These are phyloP conservation scores for Dalechampia spathulata DNA, from an alignment of 441 rosid species.

Conservation along the genomic window DNA sequence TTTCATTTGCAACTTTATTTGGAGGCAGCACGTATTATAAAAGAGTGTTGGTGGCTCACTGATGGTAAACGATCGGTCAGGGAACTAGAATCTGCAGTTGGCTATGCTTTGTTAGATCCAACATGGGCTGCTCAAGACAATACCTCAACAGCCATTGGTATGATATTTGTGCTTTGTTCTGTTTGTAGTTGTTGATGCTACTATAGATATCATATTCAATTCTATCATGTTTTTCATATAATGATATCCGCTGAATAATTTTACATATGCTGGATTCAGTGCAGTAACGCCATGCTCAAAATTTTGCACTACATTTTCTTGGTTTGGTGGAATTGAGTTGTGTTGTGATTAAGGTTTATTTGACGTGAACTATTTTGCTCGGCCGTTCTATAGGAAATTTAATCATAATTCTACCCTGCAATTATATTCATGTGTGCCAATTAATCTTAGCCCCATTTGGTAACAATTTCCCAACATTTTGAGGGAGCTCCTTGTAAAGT, in stretches of 20 bases:
- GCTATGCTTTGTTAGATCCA: slow-evolving; percentile 94
- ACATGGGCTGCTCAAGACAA: slow-evolving; percentile 99
- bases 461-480: neutral
- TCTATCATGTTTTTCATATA: neutral
- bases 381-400: no score
- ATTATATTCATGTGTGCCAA: no score
- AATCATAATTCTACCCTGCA: neutral
- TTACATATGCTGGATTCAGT: neutral
- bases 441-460: neutral
- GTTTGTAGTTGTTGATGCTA: neutral
- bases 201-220: neutral
- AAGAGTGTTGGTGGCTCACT: slow-evolving; percentile 93
- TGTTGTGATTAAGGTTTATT: no score
- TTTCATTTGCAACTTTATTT: slow-evolving; percentile 77
- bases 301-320: neutral
- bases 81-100: slow-evolving; percentile 85
- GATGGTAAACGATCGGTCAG: slow-evolving; percentile 70
- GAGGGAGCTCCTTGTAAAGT: no score
- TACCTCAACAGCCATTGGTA: slow-evolving; percentile 96
- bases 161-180: slow-evolving; percentile 5
- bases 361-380: no score
- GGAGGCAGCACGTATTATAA: slow-evolving; percentile 73
- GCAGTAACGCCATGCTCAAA: neutral
- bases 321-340: no score
- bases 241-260: neutral